Conservation (phyloP, 495 filamentous ascomycete genomes). For the Amphirosellinia nigrospora region DNA sequence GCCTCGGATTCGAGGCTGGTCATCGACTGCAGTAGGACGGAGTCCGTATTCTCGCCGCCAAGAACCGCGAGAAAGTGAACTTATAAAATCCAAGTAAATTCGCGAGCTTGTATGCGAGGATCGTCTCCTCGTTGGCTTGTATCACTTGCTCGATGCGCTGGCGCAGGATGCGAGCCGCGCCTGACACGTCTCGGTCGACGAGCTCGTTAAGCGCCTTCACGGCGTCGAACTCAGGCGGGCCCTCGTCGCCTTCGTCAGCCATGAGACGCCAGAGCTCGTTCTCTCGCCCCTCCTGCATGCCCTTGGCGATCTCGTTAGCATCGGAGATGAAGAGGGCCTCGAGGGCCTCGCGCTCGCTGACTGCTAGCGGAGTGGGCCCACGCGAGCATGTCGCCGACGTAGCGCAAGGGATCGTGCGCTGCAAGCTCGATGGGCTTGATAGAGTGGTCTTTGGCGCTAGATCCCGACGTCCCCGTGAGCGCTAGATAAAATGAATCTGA, state of each 20-base stretch:
- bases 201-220: slow-evolving; percentile 83
- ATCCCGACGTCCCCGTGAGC: slow-evolving; percentile 71
- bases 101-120: slow-evolving; percentile 85
- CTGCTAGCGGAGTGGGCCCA: slow-evolving; percentile 94
- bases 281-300: slow-evolving; percentile 82
- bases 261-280: slow-evolving; percentile 83
- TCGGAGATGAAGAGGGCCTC: slow-evolving; percentile 90
- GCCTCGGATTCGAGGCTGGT: slow-evolving; percentile 73
- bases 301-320: slow-evolving; percentile 86
- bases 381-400: slow-evolving; percentile 96
- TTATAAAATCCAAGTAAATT: slow-evolving; percentile 91
- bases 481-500: slow-evolving; percentile 92
- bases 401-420: slow-evolving; percentile 89
- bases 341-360: slow-evolving; percentile 91
- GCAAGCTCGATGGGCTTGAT: slow-evolving; percentile 94
- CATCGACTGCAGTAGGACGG: slow-evolving; percentile 73
- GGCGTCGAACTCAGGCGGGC: slow-evolving; percentile 70
- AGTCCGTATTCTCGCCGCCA: slow-evolving; percentile 59
- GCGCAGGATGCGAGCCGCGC: slow-evolving; percentile 75
- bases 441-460: slow-evolving; percentile 51
- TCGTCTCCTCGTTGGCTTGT: slow-evolving; percentile 87
- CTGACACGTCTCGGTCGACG: slow-evolving; percentile 83
- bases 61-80: slow-evolving; percentile 77
- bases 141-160: slow-evolving; percentile 91
- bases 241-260: slow-evolving; percentile 58